Conservation (phyloP, 1,284 basidiomycete species). For the Leccinum griseonigrum region DNA sequence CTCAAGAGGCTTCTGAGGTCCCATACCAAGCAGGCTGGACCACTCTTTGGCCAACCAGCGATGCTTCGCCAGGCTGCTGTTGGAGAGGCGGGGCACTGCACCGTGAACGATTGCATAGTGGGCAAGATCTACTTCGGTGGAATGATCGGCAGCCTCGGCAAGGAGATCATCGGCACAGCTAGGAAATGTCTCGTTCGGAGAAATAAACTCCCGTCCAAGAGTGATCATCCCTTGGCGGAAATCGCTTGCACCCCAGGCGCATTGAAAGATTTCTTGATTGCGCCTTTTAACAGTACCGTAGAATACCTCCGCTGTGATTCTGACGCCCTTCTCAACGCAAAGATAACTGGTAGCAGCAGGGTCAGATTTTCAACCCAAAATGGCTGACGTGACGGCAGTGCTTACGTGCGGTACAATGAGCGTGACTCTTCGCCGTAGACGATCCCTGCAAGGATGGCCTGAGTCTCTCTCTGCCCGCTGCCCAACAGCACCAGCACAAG, state of each 20-base stretch:
- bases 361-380: not conserved
- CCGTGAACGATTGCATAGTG: conserved; percentile 3
- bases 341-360: conserved; percentile 1
- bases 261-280: conserved; percentile 6
- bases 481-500: conserved; percentile 7
- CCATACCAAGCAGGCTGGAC: conserved; percentile 4
- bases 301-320: not conserved
- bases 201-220: conserved; percentile 4
- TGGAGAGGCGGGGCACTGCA: not conserved
- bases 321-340: not conserved
- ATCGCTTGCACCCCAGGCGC: conserved; percentile 4
- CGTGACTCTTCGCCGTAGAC: not conserved
- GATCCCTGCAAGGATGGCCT: conserved; percentile 6
- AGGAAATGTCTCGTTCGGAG: not conserved
- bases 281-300: not conserved
- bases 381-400: not conserved
- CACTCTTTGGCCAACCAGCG: conserved; percentile 10
- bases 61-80: not conserved
- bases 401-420: conserved; percentile 5
- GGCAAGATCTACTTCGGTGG: not conserved
- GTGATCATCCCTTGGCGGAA: conserved; percentile 9
- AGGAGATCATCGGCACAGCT: conserved; percentile 5
- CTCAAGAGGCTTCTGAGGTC: not conserved
- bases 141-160: conserved; percentile 15
- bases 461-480: conserved; percentile 1